Conservation (phyloP, 139 green algal species). For the Medakamo hakoo region DNA sequence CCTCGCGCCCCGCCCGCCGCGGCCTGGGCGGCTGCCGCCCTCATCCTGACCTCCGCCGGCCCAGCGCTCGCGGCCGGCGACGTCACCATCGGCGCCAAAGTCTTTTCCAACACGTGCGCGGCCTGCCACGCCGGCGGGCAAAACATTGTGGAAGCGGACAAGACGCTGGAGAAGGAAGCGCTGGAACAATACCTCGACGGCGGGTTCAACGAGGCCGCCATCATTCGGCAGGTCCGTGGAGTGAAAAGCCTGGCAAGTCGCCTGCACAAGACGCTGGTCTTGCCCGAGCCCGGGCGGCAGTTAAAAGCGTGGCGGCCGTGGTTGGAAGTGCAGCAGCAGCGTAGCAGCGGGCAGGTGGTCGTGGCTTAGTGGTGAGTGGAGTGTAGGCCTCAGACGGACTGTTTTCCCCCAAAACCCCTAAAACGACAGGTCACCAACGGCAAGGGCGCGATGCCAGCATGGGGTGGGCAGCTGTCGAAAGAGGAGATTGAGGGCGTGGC, state of each 20-base stretch:
- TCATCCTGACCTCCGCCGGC: too few relatives aligned
- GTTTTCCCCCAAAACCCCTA: background rate
- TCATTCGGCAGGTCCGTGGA: slow-evolving; percentile 25
- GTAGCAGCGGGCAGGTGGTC: too few relatives aligned
- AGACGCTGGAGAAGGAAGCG: slow-evolving; percentile 39
- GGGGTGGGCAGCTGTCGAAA: slow-evolving; percentile 34
- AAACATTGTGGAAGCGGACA: slow-evolving; percentile 38
- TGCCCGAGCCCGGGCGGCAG: too few relatives aligned
- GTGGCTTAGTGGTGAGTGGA: too few relatives aligned
- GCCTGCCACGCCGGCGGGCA: slow-evolving; percentile 50
- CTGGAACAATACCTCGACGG: slow-evolving; percentile 44
- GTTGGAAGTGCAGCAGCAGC: too few relatives aligned
- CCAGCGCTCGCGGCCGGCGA: too few relatives aligned
- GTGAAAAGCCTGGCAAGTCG: background rate
- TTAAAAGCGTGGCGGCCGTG: too few relatives aligned
- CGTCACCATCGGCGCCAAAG: background rate
- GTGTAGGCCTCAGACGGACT: too few relatives aligned
- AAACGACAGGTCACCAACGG: slow-evolving; percentile 34
- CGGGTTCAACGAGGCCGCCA: slow-evolving; percentile 37
- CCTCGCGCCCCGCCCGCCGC: too few relatives aligned
- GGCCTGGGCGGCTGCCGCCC: too few relatives aligned
- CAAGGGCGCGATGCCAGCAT: slow-evolving; percentile 58
- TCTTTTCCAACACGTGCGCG: slow-evolving; percentile 9
- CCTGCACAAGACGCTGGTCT: background rate
- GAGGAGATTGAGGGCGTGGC: slow-evolving; percentile 54